A percentile compares a stretch with the other conserved stretches of the same genome.
phyloP scores from a whole-genome alignment of 768 basidiomycete genomes.

The Mycena epipterygia region DNA sequence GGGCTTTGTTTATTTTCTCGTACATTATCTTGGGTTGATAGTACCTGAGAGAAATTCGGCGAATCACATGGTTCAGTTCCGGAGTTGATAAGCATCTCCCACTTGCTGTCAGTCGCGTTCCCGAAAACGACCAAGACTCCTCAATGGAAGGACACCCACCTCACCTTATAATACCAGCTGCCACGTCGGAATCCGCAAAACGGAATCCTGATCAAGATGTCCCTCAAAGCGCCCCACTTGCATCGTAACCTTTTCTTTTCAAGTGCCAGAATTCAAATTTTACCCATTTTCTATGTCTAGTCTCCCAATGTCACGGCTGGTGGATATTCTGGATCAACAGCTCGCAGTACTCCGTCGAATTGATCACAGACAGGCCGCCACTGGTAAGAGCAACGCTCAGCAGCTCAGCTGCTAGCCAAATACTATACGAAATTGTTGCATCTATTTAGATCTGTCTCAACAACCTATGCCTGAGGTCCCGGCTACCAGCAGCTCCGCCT shows the following conservation, averaged over 20 bases:
- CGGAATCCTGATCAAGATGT: not conserved
- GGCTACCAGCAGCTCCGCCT: constrained; percentile 3
- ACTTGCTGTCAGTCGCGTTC: too few species aligned
- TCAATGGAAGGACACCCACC: not conserved
- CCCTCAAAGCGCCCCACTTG: not conserved
- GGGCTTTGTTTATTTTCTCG: not conserved
- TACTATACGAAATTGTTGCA: too few species aligned
- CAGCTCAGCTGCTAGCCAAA: too few species aligned
- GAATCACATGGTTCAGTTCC: too few species aligned
- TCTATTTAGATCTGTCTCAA: not conserved
- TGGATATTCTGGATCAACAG: constrained; percentile 7
- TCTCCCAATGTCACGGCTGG: not conserved
- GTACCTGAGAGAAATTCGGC: too few species aligned
- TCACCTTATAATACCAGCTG: too few species aligned
- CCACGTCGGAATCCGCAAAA: not conserved
- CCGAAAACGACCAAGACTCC: too few species aligned
- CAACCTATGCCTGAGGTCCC: constrained; percentile 14
- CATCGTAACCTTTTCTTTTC: not conserved
- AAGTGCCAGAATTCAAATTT: not conserved
- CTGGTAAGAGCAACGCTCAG: not conserved
- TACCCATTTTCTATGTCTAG: not conserved
- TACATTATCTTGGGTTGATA: not conserved
- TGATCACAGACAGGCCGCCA: constrained; percentile 11
- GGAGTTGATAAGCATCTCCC: too few species aligned
- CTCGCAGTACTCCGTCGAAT: not conserved